These are phyloP conservation scores for Haberlea rhodopensis DNA, from an alignment of 257 asterid species.

Conservation along the genomic window DNA sequence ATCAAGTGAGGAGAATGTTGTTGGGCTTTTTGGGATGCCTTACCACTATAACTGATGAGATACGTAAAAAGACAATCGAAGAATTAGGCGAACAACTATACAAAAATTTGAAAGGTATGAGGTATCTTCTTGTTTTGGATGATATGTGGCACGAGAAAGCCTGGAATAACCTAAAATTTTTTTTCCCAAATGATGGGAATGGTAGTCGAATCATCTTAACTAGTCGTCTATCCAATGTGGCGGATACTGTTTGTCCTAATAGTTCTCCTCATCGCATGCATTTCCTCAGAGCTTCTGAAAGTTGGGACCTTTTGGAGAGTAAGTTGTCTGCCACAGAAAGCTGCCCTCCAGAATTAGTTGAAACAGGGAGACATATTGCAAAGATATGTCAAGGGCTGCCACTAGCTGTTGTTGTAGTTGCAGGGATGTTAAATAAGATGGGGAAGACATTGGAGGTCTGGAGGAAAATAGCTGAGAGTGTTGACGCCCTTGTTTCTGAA, in stretches of 20 bases:
- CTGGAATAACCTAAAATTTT: slow-evolving; percentile 14
- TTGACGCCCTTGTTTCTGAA: slow-evolving; percentile 10
- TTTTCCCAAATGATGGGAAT: slow-evolving; percentile 13
- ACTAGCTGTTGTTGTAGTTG: slow-evolving; percentile 24
- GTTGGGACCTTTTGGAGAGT: slow-evolving; percentile 24
- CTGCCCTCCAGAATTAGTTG: slow-evolving; percentile 8
- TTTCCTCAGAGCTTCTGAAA: slow-evolving; percentile 20
- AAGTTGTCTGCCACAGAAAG: slow-evolving; percentile 21
- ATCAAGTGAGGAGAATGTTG: slow-evolving; percentile 16
- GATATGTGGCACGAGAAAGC: slow-evolving; percentile 22
- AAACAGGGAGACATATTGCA: slow-evolving; percentile 17
- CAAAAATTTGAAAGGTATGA: slow-evolving; percentile 19
- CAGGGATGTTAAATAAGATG: slow-evolving; percentile 13
- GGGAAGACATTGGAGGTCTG: slow-evolving; percentile 1
- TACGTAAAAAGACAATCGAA: background rate
- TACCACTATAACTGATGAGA: slow-evolving; percentile 14
- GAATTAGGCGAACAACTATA: slow-evolving; percentile 10
- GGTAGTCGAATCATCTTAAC: too few relatives aligned
- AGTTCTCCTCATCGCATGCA: slow-evolving; percentile 19
- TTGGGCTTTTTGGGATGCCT: slow-evolving; percentile 19
- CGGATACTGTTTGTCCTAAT: background rate
- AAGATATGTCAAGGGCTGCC: slow-evolving; percentile 26
- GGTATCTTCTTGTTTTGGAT: slow-evolving; percentile 29
- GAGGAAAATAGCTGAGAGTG: slow-evolving; percentile 14
- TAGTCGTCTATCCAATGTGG: slow-evolving; percentile 6